Evolutionary conservation across 495 filamentous ascomycete species (phyloP).

Genomic region (Aspergillus asperescens): DNA sequence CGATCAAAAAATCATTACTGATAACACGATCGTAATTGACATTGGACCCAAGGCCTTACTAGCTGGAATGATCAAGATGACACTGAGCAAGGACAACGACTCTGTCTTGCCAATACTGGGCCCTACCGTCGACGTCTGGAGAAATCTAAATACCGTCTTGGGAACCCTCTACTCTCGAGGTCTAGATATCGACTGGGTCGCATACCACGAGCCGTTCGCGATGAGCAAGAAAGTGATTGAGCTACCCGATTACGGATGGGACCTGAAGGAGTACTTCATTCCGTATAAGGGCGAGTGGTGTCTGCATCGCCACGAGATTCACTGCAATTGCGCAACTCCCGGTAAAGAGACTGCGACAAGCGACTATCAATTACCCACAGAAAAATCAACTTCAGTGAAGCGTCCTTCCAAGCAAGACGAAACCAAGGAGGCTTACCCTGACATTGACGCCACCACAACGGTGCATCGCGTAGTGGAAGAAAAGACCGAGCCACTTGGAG

Average conservation of each 20-base stretch:
- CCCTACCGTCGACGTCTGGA: conserved; percentile 36
- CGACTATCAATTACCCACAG: background rate
- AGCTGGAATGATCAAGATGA: conserved; percentile 17
- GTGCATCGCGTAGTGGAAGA: conserved; percentile 24
- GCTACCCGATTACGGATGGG: conserved; percentile 11
- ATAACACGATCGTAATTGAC: conserved; percentile 29
- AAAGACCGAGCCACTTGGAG: conserved; percentile 7
- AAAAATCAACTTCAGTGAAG: conserved; percentile 37
- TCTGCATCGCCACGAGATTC: conserved; percentile 1
- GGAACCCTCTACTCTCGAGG: conserved; percentile 52
- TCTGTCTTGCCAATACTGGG: conserved; percentile 38
- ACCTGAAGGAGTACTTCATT: conserved; percentile 38
- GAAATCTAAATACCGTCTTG: conserved; percentile 48
- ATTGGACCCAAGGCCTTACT: conserved; percentile 33
- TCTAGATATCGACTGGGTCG: conserved; percentile 59
- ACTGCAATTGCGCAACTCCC: background rate
- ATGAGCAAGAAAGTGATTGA: background rate
- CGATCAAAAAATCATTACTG: conserved; percentile 13
- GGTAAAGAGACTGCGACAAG: background rate
- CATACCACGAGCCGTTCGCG: conserved; percentile 31
- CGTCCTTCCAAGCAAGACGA: background rate
- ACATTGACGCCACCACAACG: background rate
- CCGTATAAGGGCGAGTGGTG: conserved; percentile 6
- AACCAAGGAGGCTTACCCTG: background rate
- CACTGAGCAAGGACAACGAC: conserved; percentile 30